Evolutionary conservation across 768 basidiomycete genomes (phyloP).

Genomic region (Trametes cinnabarina): DNA sequence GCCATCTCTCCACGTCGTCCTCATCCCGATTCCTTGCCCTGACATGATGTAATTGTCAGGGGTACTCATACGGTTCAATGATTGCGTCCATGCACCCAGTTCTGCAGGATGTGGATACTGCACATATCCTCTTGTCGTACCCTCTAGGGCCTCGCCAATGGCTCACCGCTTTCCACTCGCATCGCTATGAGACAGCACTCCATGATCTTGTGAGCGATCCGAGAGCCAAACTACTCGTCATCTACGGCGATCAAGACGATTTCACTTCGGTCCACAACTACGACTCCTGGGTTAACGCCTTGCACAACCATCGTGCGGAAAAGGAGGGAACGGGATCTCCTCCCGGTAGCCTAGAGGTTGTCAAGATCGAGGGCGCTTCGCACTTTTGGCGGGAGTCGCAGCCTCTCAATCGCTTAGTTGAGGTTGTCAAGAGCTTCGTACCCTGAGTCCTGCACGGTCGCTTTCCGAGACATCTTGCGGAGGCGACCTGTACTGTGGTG

Average conservation of each 20-base stretch:
- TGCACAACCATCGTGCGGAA: constrained; percentile 25
- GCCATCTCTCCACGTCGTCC: constrained; percentile 26
- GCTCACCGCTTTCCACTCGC: constrained; percentile 66
- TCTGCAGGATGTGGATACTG: constrained; percentile 50
- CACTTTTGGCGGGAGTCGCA: constrained; percentile 63
- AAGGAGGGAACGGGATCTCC: constrained; percentile 14
- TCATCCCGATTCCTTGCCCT: too few relatives aligned
- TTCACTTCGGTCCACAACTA: constrained; percentile 62
- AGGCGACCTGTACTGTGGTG: too few relatives aligned
- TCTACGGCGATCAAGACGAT: constrained; percentile 70
- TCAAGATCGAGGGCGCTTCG: constrained; percentile 45
- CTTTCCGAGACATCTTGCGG: too few relatives aligned
- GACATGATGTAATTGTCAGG: constrained; percentile 40
- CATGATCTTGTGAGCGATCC: constrained; percentile 46
- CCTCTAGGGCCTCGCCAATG: constrained; percentile 65
- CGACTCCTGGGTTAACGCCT: constrained; percentile 48
- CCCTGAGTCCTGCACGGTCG: neutral
- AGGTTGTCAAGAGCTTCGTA: constrained; percentile 19
- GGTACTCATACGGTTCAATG: constrained; percentile 80
- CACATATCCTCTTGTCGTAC: constrained; percentile 74
- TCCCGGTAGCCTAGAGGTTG: constrained; percentile 31
- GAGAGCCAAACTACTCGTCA: constrained; percentile 52
- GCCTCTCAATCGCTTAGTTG: constrained; percentile 10
- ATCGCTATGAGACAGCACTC: constrained; percentile 52
- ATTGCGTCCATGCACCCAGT: constrained; percentile 66